Evolutionary conservation across 2,329 filamentous ascomycete genomes (phyloP).

Genomic region (Eutypella sp.): DNA sequence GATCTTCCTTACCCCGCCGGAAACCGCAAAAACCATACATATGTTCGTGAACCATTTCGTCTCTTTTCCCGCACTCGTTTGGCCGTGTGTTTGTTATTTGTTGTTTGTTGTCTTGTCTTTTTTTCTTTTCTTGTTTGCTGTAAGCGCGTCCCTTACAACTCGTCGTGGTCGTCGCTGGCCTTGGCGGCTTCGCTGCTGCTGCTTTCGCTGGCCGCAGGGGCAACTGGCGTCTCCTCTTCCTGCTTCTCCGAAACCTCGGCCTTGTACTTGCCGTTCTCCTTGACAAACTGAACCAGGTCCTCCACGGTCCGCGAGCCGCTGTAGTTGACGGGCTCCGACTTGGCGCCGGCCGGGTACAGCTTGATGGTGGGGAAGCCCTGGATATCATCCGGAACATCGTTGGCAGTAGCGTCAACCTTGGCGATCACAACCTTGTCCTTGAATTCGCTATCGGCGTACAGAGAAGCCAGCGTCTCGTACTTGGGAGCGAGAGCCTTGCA

Average conservation of each 20-base stretch:
- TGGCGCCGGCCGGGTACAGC: slow-evolving; percentile 87
- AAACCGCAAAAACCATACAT: slow-evolving; percentile 22
- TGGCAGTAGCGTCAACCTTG: slow-evolving; percentile 94
- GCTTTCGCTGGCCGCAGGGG: slow-evolving; percentile 48
- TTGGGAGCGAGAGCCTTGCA: slow-evolving; percentile 97
- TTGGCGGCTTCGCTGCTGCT: slow-evolving; percentile 40
- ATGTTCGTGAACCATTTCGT: not conserved
- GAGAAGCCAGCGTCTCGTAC: slow-evolving; percentile 84
- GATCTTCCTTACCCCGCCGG: slow-evolving; percentile 17
- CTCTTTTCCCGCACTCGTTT: too few relatives aligned
- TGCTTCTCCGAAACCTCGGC: slow-evolving; percentile 58
- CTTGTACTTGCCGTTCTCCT: slow-evolving; percentile 90
- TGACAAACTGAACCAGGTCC: slow-evolving; percentile 87
- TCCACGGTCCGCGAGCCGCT: slow-evolving; percentile 81
- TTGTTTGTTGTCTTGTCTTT: too few relatives aligned
- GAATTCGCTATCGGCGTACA: slow-evolving; percentile 73
- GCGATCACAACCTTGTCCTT: slow-evolving; percentile 85
- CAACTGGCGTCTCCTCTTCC: slow-evolving; percentile 49
- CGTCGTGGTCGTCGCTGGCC: slow-evolving; percentile 55
- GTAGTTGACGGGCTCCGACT: slow-evolving; percentile 82
- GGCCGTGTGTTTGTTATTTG: too few relatives aligned
- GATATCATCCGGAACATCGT: slow-evolving; percentile 96
- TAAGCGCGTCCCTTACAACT: too few relatives aligned
- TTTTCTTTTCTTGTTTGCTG: slow-evolving; percentile 11
- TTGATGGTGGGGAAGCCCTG: slow-evolving; percentile 99